These are phyloP conservation scores for Colletotrichum paranaense DNA, from an alignment of 2,329 filamentous ascomycete species.

Conservation along the genomic window DNA sequence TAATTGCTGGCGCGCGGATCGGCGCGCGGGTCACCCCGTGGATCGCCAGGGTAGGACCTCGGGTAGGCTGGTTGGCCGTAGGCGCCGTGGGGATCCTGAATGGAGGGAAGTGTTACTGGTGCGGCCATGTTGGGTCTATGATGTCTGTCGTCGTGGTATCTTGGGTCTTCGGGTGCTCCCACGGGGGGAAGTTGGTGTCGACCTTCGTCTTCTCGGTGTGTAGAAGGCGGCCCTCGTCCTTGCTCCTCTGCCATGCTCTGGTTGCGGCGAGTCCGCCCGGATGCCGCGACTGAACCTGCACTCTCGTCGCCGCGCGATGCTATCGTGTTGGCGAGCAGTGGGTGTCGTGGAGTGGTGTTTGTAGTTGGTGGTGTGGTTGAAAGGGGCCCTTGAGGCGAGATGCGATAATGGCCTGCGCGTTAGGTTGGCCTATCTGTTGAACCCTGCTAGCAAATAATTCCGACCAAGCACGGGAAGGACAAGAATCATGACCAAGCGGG, in stretches of 20 bases:
- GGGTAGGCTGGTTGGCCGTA: conserved; percentile 49
- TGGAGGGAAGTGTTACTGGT: conserved; percentile 60
- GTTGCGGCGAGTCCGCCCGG: conserved; percentile 29
- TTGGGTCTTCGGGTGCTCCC: conserved; percentile 30
- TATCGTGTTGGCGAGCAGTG: conserved; percentile 4
- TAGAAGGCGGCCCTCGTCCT: conserved; percentile 38
- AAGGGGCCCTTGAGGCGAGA: background rate
- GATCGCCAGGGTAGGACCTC: conserved; percentile 53
- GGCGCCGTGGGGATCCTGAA: conserved; percentile 56
- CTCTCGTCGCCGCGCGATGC: conserved; percentile 22
- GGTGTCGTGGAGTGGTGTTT: background rate
- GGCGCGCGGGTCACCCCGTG: conserved; percentile 47
- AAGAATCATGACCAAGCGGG: conserved; percentile 33
- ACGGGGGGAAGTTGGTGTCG: conserved; percentile 29
- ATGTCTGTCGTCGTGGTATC: conserved; percentile 52
- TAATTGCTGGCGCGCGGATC: conserved; percentile 34
- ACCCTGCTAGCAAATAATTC: conserved; percentile 15
- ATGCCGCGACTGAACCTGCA: conserved; percentile 21
- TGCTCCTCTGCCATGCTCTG: conserved; percentile 38
- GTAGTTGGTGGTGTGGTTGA: background rate
- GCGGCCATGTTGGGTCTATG: conserved; percentile 55
- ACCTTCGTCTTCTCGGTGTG: conserved; percentile 35
- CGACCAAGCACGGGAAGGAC: conserved; percentile 24
- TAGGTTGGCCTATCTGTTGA: conserved; percentile 18
- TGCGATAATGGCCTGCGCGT: background rate